Evolutionary conservation across 2,329 filamentous ascomycete species (phyloP).

Genomic region (Neofusicoccum kwambonambiense): DNA sequence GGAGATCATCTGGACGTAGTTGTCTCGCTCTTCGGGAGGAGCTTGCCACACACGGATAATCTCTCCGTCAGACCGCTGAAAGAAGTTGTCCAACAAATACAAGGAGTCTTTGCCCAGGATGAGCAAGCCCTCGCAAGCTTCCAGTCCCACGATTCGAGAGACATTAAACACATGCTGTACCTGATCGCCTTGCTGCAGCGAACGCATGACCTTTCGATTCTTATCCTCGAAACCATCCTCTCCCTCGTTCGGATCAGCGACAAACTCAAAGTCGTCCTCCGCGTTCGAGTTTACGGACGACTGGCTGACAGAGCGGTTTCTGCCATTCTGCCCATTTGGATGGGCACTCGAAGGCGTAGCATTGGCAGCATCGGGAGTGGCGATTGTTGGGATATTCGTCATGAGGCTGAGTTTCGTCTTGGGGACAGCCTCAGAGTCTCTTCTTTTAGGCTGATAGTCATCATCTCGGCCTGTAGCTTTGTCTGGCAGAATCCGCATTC

Average conservation of each 20-base stretch:
- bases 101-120: conserved; percentile 89
- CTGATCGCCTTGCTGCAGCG: conserved; percentile 82
- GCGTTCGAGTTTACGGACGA: conserved; percentile 45
- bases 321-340: conserved; percentile 26
- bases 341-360: conserved; percentile 26
- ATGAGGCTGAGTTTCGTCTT: conserved; percentile 49
- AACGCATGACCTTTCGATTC: conserved; percentile 96
- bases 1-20: conserved; percentile 91
- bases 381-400: conserved; percentile 38
- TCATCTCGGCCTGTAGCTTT: conserved; percentile 61
- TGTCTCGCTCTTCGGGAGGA: conserved; percentile 85
- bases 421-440: conserved; percentile 53
- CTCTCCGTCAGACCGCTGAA: conserved; percentile 90
- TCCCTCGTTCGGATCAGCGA: conserved; percentile 86
- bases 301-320: conserved; percentile 42
- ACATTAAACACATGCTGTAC: conserved; percentile 95
- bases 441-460: conserved; percentile 82
- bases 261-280: conserved; percentile 93
- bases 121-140: conserved; percentile 88
- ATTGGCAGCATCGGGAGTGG: conserved; percentile 23
- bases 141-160: conserved; percentile 87
- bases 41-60: conserved; percentile 97
- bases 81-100: conserved; percentile 95
- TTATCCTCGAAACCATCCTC: conserved; percentile 92
- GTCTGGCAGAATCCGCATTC: conserved; percentile 81